Evolutionary conservation across 192 early-diverging fungal species (phyloP).

Genomic region (Rhizophagus clarus): DNA sequence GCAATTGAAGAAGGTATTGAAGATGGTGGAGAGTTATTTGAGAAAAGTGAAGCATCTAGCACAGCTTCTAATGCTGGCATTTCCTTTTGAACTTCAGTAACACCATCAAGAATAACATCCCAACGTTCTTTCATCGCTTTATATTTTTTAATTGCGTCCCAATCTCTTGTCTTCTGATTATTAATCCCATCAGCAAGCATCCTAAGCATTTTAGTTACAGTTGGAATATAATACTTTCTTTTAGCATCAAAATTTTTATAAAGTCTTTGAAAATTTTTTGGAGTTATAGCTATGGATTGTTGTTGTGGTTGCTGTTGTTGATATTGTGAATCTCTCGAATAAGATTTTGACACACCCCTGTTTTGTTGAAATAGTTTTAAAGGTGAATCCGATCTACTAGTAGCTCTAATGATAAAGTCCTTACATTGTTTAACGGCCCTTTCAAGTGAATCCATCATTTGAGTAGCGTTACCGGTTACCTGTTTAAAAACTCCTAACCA

Average conservation of each 20-base stretch:
- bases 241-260: constrained; percentile 61
- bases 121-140: constrained; percentile 54
- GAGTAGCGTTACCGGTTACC: constrained; percentile 55
- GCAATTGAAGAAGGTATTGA: constrained; percentile 34
- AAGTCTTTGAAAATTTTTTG: constrained; percentile 49
- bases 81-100: constrained; percentile 41
- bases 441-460: constrained; percentile 61
- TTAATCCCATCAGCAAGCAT: constrained; percentile 59
- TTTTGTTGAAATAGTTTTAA: background rate
- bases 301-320: constrained; percentile 37
- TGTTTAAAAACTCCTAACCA: constrained; percentile 59
- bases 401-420: constrained; percentile 30
- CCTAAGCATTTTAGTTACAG: constrained; percentile 56
- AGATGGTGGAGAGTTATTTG: constrained; percentile 25
- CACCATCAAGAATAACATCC: constrained; percentile 48
- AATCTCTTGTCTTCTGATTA: constrained; percentile 46
- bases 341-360: constrained; percentile 12
- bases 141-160: constrained; percentile 46
- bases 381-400: constrained; percentile 23
- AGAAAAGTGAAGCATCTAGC: constrained; percentile 33
- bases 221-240: constrained; percentile 57
- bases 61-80: constrained; percentile 39
- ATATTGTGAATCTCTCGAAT: constrained; percentile 35
- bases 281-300: constrained; percentile 41
- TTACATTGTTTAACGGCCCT: constrained; percentile 55